Evolutionary conservation across 805 yeast genomes (phyloP).

Genomic region (Metschnikowia continentalis): DNA sequence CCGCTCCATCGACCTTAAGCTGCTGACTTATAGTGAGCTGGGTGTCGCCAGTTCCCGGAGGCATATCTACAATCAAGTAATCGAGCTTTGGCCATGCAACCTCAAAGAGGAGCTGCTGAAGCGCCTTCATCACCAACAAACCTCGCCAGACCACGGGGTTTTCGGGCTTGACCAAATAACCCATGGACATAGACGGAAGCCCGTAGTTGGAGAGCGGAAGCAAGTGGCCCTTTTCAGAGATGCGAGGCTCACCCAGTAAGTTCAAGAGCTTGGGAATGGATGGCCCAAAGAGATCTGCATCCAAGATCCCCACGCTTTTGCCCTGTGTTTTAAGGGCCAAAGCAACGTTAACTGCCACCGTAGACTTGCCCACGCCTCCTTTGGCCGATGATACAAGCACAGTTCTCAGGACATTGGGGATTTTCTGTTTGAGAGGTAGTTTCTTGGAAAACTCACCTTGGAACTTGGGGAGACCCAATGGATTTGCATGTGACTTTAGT

Average conservation of each 20-base stretch:
- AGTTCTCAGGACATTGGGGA: constrained; percentile 59
- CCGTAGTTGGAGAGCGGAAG: constrained; percentile 73
- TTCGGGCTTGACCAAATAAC: constrained; percentile 63
- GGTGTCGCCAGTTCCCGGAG: constrained; percentile 90
- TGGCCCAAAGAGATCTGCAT: constrained; percentile 84
- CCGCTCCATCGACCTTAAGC: constrained; percentile 70
- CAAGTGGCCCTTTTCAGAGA: constrained; percentile 49
- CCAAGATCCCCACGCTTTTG: constrained; percentile 62
- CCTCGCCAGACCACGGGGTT: constrained; percentile 85
- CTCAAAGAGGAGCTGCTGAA: constrained; percentile 78
- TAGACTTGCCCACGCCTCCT: constrained; percentile 81
- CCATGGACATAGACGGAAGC: constrained; percentile 84
- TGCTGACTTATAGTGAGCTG: constrained; percentile 81
- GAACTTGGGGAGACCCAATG: constrained; percentile 35
- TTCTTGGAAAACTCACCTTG: constrained; percentile 6
- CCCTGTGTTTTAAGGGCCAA: constrained; percentile 53
- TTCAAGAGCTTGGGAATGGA: constrained; percentile 70
- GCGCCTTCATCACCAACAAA: constrained; percentile 78
- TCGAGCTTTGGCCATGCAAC: constrained; percentile 72
- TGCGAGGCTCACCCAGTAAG: constrained; percentile 65
- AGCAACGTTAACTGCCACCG: constrained; percentile 68
- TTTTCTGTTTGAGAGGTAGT: constrained; percentile 49
- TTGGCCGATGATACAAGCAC: constrained; percentile 71
- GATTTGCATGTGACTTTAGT: constrained; percentile 29
- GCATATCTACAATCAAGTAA: constrained; percentile 73